These are phyloP conservation scores for Jaltomata sinuosa DNA, from an alignment of 257 asterid species.

Conservation along the genomic window DNA sequence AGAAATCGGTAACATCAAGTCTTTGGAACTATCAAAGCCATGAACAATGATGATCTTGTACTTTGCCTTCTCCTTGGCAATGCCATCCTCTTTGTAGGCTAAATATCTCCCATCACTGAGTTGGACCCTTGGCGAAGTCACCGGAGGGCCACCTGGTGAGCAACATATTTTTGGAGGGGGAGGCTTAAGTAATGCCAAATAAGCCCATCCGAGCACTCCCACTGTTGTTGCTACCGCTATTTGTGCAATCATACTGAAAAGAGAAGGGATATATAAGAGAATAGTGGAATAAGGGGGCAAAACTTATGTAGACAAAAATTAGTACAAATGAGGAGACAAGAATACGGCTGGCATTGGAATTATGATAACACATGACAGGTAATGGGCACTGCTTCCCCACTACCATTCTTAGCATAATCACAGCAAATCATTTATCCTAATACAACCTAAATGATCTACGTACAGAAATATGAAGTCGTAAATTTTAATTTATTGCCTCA, in stretches of 20 bases:
- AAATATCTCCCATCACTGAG: slow-evolving; percentile 68
- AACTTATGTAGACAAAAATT: not conserved
- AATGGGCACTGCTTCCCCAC: not conserved
- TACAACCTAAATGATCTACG: not conserved
- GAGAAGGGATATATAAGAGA: not conserved
- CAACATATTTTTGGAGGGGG: slow-evolving; percentile 65
- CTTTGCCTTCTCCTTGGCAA: slow-evolving; percentile 50
- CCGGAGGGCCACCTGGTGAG: slow-evolving; percentile 69
- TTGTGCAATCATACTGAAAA: slow-evolving; percentile 45
- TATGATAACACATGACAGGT: not conserved
- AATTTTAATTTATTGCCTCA: not conserved
- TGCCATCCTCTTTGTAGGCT: slow-evolving; percentile 67
- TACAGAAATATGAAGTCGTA: not conserved
- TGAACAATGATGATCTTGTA: slow-evolving; percentile 51
- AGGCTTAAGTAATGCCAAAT: slow-evolving; percentile 43
- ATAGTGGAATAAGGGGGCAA: not conserved
- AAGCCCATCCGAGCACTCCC: slow-evolving; percentile 46
- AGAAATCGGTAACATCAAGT: slow-evolving; percentile 40
- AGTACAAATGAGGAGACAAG: not conserved
- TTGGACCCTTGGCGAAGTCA: slow-evolving; percentile 56
- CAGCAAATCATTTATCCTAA: not conserved
- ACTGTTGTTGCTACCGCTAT: slow-evolving; percentile 38
- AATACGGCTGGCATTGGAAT: not conserved
- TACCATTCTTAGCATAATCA: not conserved
- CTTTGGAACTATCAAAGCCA: slow-evolving; percentile 66